Evolutionary conservation across 768 basidiomycete species (phyloP), one percentile per base, ranked within the genome.

Genomic region (Daedalea quercina): DNA sequence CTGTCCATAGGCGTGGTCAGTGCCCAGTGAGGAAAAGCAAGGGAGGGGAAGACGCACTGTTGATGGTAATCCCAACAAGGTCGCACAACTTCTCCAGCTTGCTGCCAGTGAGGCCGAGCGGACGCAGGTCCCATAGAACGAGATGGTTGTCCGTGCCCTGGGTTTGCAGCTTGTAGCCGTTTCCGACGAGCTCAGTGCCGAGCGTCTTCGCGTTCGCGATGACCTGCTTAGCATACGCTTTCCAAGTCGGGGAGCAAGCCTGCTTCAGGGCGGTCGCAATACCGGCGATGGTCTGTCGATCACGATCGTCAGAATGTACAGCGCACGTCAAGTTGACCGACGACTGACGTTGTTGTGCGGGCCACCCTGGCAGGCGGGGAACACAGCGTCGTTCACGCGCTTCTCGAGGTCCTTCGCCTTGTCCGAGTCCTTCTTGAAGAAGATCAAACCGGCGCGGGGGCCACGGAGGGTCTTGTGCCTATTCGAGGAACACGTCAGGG

Each of bases 11-110:
- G 12, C 35, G 8, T 45, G 17, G 47, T 22, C 2, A 37, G 17
- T 35, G 34, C 3, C 49, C 35, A 15, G 37, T 15, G 25, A 33
- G 43, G 54, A 47, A 50, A 25, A 43, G n/a, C 2, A 13, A 31
- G 6, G 28, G 11, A 11, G 44, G 22, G 71, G 11, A 11, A 45
- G 22, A 71, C 87, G 61, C 60, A 91, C 90, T 93, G 76, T 94
- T 93, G 72, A 97, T 92, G 28, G 94, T 97, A 68, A 98, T 96
- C 54, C 92, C 92, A 69, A 92, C 83, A 47, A 96, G 78, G 68
- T 98, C 95, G 70, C 96, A 96, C 61, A 99, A 82, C 78, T 96
- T 97, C 78, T 97, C 95, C 53, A 99, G 84, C 73, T 98, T 98
- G 76, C 86, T 90, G 47, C 96, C 96, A n/a, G 96, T 97, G 66